A percentile compares a stretch with the other conserved stretches of the same genome.
Conservation (phyloP, 208 protist genomes). For the Leptomonas pyrrhocoris region DNA sequence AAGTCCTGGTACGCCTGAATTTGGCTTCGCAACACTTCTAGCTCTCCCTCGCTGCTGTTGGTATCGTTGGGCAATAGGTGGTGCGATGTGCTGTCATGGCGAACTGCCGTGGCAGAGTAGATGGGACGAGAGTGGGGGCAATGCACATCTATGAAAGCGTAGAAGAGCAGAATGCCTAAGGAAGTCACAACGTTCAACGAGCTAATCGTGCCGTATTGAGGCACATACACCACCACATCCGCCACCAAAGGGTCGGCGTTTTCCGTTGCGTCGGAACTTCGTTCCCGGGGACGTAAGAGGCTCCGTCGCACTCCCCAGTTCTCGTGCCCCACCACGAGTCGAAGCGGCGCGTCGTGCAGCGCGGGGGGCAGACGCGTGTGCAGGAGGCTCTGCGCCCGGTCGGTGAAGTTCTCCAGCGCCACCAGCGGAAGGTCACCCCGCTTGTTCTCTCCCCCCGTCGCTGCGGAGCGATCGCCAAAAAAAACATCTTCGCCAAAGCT, state of each 20-base stretch:
- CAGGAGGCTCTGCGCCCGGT: conserved; percentile 68
- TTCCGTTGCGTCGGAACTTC: not conserved
- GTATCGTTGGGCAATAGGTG: too few relatives aligned
- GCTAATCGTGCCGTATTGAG: conserved; percentile 91
- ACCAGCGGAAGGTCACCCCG: conserved; percentile 42
- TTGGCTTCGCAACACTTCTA: conserved; percentile 4
- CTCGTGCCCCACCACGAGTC: conserved; percentile 85
- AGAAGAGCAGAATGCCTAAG: conserved; percentile 86
- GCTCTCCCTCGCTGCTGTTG: not conserved
- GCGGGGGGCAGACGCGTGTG: conserved; percentile 40
- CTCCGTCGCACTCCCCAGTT: conserved; percentile 76
- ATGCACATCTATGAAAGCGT: conserved; percentile 63
- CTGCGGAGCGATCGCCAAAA: conserved; percentile 13
- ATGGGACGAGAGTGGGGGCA: conserved; percentile 54
- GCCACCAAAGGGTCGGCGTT: conserved; percentile 8
- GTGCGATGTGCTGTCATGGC: not conserved
- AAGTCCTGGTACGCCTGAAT: conserved; percentile 25
- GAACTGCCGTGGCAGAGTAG: not conserved
- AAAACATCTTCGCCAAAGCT: conserved; percentile 45
- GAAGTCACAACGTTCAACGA: conserved; percentile 91
- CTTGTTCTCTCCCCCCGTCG: not conserved
- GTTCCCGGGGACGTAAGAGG: conserved; percentile 31
- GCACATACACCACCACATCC: conserved; percentile 75
- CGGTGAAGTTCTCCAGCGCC: conserved; percentile 84
- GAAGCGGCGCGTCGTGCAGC: not conserved